phyloP scores from a whole-genome alignment of 1,139 yeast genomes.

The Pneumocystis jirovecii region DNA sequence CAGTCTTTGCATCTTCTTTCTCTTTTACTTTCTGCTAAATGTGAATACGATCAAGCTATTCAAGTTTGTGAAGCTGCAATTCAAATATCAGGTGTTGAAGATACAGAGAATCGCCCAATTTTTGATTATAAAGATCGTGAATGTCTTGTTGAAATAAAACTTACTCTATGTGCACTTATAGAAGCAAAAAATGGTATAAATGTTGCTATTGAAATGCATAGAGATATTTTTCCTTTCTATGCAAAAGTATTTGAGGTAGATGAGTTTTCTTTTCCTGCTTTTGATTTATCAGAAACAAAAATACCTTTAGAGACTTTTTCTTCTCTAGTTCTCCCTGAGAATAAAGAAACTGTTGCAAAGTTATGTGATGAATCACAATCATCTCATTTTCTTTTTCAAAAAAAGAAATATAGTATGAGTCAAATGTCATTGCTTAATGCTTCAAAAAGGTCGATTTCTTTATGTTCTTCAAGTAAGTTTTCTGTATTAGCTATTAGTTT shows the following conservation, averaged over 20 bases:
- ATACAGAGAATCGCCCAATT: background rate
- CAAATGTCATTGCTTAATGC: background rate
- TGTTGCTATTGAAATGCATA: background rate
- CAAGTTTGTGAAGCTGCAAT: background rate
- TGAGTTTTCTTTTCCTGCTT: background rate
- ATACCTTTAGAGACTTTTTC: background rate
- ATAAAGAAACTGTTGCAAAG: background rate
- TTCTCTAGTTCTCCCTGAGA: background rate
- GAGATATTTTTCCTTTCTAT: background rate
- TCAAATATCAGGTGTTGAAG: background rate
- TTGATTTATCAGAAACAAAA: background rate
- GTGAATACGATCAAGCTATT: background rate
- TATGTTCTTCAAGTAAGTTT: background rate
- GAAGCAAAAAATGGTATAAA: background rate
- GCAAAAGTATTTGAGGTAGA: background rate
- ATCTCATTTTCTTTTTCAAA: background rate
- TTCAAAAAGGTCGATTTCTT: background rate
- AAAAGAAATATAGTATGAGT: background rate
- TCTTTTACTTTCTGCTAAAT: background rate
- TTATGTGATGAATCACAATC: background rate
- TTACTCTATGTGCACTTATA: background rate
- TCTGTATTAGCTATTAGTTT: background rate
- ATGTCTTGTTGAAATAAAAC: background rate
- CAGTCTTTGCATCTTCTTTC: background rate
- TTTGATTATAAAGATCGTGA: background rate